Conservation (phyloP, 768 basidiomycete species). For the Collybia sp. region DNA sequence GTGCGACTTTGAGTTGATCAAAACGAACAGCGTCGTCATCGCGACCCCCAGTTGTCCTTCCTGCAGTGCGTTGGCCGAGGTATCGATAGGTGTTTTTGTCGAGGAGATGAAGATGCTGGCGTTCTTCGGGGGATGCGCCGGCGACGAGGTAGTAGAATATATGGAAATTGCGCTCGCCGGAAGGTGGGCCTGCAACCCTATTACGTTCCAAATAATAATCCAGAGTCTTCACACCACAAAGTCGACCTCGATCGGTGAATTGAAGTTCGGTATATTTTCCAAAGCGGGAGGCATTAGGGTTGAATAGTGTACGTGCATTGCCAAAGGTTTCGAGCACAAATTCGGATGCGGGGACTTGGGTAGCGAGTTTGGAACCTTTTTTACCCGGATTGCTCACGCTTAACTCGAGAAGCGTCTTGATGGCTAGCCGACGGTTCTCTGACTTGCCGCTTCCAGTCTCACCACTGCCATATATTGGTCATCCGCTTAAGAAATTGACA, state of each 20-base stretch:
- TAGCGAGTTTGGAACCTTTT: constrained; percentile 86
- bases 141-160: constrained; percentile 97
- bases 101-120: constrained; percentile 78
- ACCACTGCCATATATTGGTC: constrained; percentile 49
- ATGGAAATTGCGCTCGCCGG: constrained; percentile 95
- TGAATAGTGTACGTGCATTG: constrained; percentile 86
- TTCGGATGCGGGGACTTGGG: constrained; percentile 87
- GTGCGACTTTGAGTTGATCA: constrained; percentile 89
- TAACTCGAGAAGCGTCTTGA: constrained; percentile 89
- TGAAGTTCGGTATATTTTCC: constrained; percentile 98
- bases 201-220: constrained; percentile 95
- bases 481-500: background rate
- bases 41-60: constrained; percentile 41
- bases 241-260: constrained; percentile 86
- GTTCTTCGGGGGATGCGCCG: constrained; percentile 85
- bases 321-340: constrained; percentile 96
- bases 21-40: constrained; percentile 87
- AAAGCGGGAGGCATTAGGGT: constrained; percentile 93
- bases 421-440: constrained; percentile 83
- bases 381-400: constrained; percentile 86
- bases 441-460: constrained; percentile 94
- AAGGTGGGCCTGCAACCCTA: constrained; percentile 82
- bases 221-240: constrained; percentile 89
- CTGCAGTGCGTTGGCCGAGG: constrained; percentile 63
- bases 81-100: constrained; percentile 85